These are phyloP conservation scores for Calocera viscosa DNA, from an alignment of 768 basidiomycete species.

Conservation along the genomic window DNA sequence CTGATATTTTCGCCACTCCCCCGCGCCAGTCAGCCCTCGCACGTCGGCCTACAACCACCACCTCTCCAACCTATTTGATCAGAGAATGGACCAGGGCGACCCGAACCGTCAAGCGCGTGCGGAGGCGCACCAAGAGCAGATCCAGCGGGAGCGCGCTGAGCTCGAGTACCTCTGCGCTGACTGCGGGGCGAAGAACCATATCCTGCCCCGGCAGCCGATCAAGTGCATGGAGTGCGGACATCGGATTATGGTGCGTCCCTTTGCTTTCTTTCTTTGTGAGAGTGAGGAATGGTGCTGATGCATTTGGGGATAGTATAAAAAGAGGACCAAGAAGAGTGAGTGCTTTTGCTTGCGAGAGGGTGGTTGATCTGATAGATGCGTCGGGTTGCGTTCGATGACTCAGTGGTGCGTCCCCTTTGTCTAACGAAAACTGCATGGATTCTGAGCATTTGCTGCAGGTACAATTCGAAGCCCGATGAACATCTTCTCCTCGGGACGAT, in stretches of 20 bases:
- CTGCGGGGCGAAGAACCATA: conserved; percentile 85
- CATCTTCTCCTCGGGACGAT: not conserved
- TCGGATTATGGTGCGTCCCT: conserved; percentile 56
- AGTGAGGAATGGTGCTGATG: not conserved
- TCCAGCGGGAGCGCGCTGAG: conserved; percentile 26
- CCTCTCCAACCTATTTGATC: no score
- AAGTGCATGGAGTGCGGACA: conserved; percentile 95
- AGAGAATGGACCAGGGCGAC: not conserved
- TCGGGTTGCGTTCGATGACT: not conserved
- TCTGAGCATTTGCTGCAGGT: conserved; percentile 34
- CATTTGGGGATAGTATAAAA: conserved; percentile 50
- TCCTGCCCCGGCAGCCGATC: conserved; percentile 82
- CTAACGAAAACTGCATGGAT: not conserved
- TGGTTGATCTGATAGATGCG: conserved; percentile 13
- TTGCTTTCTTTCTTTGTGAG: not conserved
- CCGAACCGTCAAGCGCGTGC: conserved; percentile 4
- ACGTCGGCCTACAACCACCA: no score
- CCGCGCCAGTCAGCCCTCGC: no score
- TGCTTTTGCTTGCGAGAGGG: conserved; percentile 8
- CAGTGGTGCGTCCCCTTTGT: conserved; percentile 10
- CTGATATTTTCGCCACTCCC: no score
- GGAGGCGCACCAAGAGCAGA: not conserved
- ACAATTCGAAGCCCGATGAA: conserved; percentile 68
- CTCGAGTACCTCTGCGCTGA: conserved; percentile 89
- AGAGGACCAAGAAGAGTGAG: conserved; percentile 85